Evolutionary conservation across 2,329 filamentous ascomycete species (phyloP).

Genomic region (Seiridium unicorne): DNA sequence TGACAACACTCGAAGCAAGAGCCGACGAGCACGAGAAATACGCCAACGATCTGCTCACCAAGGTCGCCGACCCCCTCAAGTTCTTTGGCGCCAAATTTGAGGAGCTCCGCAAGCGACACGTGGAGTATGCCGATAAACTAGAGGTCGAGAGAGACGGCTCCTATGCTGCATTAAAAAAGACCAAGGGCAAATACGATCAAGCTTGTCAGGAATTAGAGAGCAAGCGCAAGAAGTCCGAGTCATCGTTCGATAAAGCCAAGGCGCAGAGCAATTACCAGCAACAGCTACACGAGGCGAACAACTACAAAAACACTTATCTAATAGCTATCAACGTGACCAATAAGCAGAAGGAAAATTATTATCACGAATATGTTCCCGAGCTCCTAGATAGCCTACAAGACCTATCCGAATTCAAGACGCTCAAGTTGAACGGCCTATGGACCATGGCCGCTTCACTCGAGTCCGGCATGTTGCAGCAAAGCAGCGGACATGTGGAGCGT

Average conservation of each 20-base stretch:
- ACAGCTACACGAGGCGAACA: constrained; percentile 93
- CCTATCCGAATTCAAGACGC: constrained; percentile 82
- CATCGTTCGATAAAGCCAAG: constrained; percentile 91
- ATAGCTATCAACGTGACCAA: constrained; percentile 97
- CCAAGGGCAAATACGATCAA: constrained; percentile 88
- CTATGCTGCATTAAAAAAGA: constrained; percentile 84
- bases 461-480: constrained; percentile 71
- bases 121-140: constrained; percentile 83
- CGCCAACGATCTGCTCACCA: constrained; percentile 71
- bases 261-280: constrained; percentile 90
- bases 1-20: constrained; percentile 83
- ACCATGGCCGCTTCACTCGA: constrained; percentile 77
- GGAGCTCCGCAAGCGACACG: constrained; percentile 87
- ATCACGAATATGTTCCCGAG: constrained; percentile 94
- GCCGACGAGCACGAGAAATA: constrained; percentile 88
- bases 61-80: constrained; percentile 86
- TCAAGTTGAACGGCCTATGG: constrained; percentile 86
- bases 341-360: constrained; percentile 96
- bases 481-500: constrained; percentile 68
- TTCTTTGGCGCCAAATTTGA: constrained; percentile 74
- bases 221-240: constrained; percentile 90
- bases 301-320: constrained; percentile 96
- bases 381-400: constrained; percentile 92
- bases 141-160: constrained; percentile 84
- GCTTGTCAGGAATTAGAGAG: constrained; percentile 94